These are phyloP conservation scores for Skeletonema menzelii DNA, from an alignment of 108 stramenopile species.

Conservation along the genomic window DNA sequence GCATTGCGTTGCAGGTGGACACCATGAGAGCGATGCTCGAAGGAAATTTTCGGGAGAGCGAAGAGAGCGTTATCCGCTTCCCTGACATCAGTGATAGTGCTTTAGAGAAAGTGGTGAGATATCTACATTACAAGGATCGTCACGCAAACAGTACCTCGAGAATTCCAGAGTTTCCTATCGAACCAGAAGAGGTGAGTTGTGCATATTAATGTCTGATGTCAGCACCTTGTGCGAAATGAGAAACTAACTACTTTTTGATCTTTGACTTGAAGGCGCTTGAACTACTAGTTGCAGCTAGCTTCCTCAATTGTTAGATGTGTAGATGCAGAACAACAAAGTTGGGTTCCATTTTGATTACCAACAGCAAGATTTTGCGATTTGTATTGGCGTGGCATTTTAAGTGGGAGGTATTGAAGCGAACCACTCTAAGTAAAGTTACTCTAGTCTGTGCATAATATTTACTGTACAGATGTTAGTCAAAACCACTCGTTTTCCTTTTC, in stretches of 20 bases:
- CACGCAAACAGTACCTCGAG: conserved; percentile 59
- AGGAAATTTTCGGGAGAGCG: conserved; percentile 76
- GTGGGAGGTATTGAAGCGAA: neutral
- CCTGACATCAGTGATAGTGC: conserved; percentile 75
- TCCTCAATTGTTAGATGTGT: conserved; percentile 70
- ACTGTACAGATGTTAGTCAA: conserved; percentile 11
- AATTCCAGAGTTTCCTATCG: conserved; percentile 84
- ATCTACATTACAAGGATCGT: conserved; percentile 80
- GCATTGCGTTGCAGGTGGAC: conserved; percentile 49
- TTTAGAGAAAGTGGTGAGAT: conserved; percentile 79
- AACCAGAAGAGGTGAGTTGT: conserved; percentile 71
- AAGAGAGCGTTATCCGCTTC: conserved; percentile 80
- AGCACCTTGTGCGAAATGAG: neutral
- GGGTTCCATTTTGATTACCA: neutral
- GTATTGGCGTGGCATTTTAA: too few species aligned
- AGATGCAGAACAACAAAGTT: neutral
- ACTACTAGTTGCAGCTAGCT: conserved; percentile 83
- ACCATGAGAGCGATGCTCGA: conserved; percentile 84
- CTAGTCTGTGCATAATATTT: neutral
- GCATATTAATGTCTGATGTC: too few species aligned
- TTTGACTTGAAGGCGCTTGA: conserved; percentile 58
- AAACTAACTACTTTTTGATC: neutral
- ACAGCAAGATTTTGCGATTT: neutral
- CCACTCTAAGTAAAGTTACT: neutral
- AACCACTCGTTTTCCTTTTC: conserved; percentile 48